These are phyloP conservation scores for Platanthera zijinensis DNA, from an alignment of 106 monocot species.

Conservation along the genomic window DNA sequence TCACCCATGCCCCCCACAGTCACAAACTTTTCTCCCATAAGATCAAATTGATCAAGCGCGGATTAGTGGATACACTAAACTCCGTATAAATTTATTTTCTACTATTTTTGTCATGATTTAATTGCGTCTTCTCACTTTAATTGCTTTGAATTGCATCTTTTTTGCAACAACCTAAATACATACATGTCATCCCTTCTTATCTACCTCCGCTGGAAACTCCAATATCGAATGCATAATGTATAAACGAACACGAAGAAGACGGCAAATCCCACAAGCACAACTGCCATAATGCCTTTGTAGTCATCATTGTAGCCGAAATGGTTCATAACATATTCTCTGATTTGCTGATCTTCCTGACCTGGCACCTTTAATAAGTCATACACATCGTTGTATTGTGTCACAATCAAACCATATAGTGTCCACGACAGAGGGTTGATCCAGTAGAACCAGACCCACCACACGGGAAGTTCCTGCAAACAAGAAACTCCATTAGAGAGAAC, in stretches of 20 bases:
- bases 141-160: too few relatives aligned
- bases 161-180: too few relatives aligned
- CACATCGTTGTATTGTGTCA: constrained; percentile 57
- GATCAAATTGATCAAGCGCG: too few relatives aligned
- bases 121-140: too few relatives aligned
- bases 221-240: constrained; percentile 45
- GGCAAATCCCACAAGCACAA: constrained; percentile 40
- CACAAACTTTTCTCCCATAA: too few relatives aligned
- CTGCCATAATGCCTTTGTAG: constrained; percentile 44
- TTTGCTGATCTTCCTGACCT: constrained; percentile 15
- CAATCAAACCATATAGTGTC: constrained; percentile 69
- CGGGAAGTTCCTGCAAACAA: constrained; percentile 50
- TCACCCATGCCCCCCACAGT: too few relatives aligned
- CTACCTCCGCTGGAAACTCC: constrained; percentile 70
- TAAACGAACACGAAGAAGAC: constrained; percentile 61
- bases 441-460: constrained; percentile 77
- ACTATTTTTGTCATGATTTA: too few relatives aligned
- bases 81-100: too few relatives aligned
- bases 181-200: not conserved
- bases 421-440: constrained; percentile 63
- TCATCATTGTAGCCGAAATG: constrained; percentile 45
- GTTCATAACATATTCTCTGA: constrained; percentile 36
- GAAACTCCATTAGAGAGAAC: not conserved
- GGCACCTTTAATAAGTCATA: constrained; percentile 38
- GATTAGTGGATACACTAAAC: too few relatives aligned